Base-by-base conservation (phyloP, 768 basidiomycete genomes). In the Pleurotus cornucopiae region DNA sequence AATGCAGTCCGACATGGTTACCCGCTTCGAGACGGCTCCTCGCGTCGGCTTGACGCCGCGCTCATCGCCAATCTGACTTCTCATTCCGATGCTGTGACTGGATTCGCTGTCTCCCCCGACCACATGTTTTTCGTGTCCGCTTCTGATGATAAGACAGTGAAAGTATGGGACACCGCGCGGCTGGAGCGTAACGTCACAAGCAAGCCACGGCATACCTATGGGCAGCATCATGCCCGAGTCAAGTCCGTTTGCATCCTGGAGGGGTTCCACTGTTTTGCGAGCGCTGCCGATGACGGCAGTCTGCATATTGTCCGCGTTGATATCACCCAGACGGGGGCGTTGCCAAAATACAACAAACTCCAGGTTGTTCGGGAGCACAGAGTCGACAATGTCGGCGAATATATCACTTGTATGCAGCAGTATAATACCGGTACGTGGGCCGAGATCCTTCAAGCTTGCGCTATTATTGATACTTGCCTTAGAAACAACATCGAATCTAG, bases 91-190 rank as follows among this genome's bases (percentile, higher is more conserved):
- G 76, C 84, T 1, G 76, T 98, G 57, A 93, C 88, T 2, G 81
- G 84, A 6, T 74, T 98, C 20, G 88, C 88, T 1, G 90, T 94
- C 20, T 87, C 96, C 1, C 95, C 96, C 2, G 97, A 98, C 64
- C 93, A 97, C 63, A 73, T 86, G 67, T 99, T 97, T 76, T 98
- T 99, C 61, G 85, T 95, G 3, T 92, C 96, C 0, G 85, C 90
- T 38, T 96, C 94, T 0, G 86, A 98, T 59, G 96, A 98, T 69
- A 91, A 91, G 73, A 94, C 91, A 0, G 85, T 95, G 65, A 95
- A 94, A 68, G 79, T 91, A 41, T 97, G 94, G 94, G 89, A 93
- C 61, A 89, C 94, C 1, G 89, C 91, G 6, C 78, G 94, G n/a
- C 76, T 98, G 45, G 96, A 98, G 66, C 81, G 95, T 56, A 98